Evolutionary conservation across 2,329 filamentous ascomycete genomes (phyloP).

Genomic region (Scedosporium boydii): DNA sequence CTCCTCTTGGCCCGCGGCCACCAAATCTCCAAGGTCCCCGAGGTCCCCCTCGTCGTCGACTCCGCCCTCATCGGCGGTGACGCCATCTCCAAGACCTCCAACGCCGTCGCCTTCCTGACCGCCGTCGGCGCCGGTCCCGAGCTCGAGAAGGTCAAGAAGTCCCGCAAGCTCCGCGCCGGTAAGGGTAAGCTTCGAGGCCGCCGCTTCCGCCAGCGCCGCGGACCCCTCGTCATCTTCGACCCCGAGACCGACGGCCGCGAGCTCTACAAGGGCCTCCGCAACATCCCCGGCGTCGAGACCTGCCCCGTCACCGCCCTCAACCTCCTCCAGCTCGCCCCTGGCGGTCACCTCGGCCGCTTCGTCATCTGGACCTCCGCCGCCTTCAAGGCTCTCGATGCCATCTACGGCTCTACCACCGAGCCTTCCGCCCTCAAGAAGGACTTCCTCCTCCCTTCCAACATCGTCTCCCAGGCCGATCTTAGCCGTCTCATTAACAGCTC

Average conservation of each 20-base stretch:
- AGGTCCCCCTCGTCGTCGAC: constrained; percentile 95
- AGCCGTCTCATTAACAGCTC: constrained; percentile 98
- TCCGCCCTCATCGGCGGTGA: constrained; percentile 76
- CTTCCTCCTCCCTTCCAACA: constrained; percentile 89
- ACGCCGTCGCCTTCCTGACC: constrained; percentile 78
- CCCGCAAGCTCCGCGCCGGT: constrained; percentile 93
- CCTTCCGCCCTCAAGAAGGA: constrained; percentile 95
- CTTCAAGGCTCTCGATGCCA: constrained; percentile 90
- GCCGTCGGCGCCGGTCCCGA: constrained; percentile 84
- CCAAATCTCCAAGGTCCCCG: constrained; percentile 82
- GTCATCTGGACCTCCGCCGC: constrained; percentile 97
- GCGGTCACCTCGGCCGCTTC: constrained; percentile 98
- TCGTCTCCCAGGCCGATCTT: constrained; percentile 90
- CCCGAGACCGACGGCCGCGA: constrained; percentile 91
- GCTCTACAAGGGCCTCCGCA: constrained; percentile 91
- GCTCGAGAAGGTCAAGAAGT: constrained; percentile 90
- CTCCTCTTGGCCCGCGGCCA: constrained; percentile 96
- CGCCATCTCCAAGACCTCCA: constrained; percentile 78
- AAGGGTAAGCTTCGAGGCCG: constrained; percentile 98
- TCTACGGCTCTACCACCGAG: constrained; percentile 90
- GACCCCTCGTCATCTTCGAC: constrained; percentile 96
- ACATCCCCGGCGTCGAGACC: constrained; percentile 97
- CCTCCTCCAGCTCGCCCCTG: constrained; percentile 97
- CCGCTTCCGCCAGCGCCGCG: constrained; percentile 94
- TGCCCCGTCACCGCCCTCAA: constrained; percentile 88